phyloP scores from a whole-genome alignment of 352 stramenopile genomes.

The Globisporangium cylindrosporum region DNA sequence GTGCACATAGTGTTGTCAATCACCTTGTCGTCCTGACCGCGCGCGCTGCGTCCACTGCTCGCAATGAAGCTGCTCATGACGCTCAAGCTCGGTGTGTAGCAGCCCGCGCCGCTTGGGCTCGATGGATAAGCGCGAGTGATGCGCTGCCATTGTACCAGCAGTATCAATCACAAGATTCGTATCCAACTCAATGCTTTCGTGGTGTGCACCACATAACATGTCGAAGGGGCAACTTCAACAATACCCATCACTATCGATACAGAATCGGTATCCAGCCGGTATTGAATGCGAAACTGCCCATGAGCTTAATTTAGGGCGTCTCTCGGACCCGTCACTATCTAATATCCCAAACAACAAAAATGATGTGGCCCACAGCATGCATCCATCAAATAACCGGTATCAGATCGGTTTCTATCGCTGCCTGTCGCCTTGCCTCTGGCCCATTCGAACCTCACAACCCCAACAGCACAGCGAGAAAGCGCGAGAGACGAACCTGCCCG shows the following conservation, averaged over 20 bases:
- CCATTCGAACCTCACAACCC: constrained; percentile 1
- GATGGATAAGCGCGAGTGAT: constrained; percentile 10
- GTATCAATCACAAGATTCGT: not conserved
- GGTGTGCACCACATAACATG: not conserved
- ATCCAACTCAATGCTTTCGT: not conserved
- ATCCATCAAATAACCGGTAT: not conserved
- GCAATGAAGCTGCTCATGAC: not conserved
- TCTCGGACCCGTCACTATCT: too few species aligned
- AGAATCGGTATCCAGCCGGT: not conserved
- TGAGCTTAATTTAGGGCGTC: too few species aligned
- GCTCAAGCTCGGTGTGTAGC: not conserved
- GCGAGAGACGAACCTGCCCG: not conserved
- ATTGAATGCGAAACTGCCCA: not conserved
- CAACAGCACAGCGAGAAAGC: not conserved
- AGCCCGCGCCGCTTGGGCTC: constrained; percentile 2
- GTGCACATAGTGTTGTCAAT: not conserved
- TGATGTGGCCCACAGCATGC: not conserved
- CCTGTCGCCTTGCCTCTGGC: not conserved
- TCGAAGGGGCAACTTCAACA: constrained; percentile 3
- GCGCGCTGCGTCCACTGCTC: not conserved
- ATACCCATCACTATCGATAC: not conserved
- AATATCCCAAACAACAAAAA: too few species aligned
- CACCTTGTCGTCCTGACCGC: not conserved
- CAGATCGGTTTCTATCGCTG: not conserved
- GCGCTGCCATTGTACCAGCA: not conserved